A percentile compares a stretch with the other conserved stretches of the same genome.
These are phyloP conservation scores for Verticillium nubilum DNA, from an alignment of 2,329 filamentous ascomycete species.

Conservation along the genomic window DNA sequence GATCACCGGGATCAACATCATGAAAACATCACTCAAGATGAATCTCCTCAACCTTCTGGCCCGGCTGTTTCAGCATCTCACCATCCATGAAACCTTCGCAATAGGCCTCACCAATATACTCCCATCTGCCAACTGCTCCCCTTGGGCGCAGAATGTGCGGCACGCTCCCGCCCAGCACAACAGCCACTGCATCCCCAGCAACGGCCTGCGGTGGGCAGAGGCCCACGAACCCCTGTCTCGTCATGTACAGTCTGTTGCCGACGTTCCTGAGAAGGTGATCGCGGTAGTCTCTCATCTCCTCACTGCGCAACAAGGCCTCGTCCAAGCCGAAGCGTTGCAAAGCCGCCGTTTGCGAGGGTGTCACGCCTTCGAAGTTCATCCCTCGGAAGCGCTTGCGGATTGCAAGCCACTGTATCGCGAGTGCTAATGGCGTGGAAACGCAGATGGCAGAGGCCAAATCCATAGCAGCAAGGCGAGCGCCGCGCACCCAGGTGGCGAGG, in stretches of 20 bases:
- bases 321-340: neutral
- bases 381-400: neutral
- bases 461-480: neutral
- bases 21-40: neutral
- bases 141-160: conserved; percentile 20
- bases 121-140: conserved; percentile 11
- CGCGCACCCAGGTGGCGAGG: neutral
- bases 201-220: conserved; percentile 17
- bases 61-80: conserved; percentile 9
- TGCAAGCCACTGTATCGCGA: neutral
- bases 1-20: neutral
- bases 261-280: neutral
- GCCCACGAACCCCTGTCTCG: conserved; percentile 20
- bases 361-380: neutral
- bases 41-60: neutral
- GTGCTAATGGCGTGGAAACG: neutral
- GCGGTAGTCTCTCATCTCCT: neutral
- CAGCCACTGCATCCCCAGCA: conserved; percentile 18
- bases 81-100: conserved; percentile 28
- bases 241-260: conserved; percentile 19
- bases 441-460: neutral
- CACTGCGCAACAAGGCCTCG: neutral
- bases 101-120: conserved; percentile 24
- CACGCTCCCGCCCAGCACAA: conserved; percentile 21
- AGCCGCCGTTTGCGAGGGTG: neutral